Conservation (phyloP, 176 grass and related monocot species). For the Aegilops longissima region DNA sequence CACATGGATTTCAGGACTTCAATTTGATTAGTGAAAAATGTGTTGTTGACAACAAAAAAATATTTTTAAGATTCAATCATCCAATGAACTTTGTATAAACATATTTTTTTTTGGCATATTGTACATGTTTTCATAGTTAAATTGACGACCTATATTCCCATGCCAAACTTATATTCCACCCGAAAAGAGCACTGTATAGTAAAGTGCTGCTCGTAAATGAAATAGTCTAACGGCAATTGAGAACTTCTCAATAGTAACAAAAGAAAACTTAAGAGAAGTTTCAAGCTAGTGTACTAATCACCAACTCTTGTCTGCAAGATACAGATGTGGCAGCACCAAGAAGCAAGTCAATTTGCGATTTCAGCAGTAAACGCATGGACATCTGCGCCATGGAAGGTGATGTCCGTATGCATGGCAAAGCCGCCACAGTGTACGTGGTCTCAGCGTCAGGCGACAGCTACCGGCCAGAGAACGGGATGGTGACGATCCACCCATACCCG, state of each 20-base stretch:
- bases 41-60: no score
- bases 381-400: conserved; percentile 63
- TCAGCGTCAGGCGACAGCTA: background rate
- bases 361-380: conserved; percentile 25
- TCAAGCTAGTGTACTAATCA: background rate
- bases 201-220: background rate
- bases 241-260: background rate
- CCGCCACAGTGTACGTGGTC: conserved; percentile 38
- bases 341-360: conserved; percentile 49
- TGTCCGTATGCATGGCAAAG: conserved; percentile 48
- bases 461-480: conserved; percentile 7
- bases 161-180: no score
- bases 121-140: no score
- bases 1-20: no score
- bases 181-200: background rate
- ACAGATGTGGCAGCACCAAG: background rate
- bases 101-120: no score
- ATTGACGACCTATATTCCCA: no score
- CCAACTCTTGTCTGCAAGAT: background rate
- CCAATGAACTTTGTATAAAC: no score
- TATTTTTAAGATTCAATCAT: no score
- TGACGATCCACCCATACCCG: conserved; percentile 45
- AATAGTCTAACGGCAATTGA: background rate
- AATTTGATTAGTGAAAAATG: no score
- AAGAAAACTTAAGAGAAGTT: background rate